Evolutionary conservation across 1,284 basidiomycete genomes (phyloP), one percentile per base, ranked within the genome.

Genomic region (Pyrrhoderma lamaoense): DNA sequence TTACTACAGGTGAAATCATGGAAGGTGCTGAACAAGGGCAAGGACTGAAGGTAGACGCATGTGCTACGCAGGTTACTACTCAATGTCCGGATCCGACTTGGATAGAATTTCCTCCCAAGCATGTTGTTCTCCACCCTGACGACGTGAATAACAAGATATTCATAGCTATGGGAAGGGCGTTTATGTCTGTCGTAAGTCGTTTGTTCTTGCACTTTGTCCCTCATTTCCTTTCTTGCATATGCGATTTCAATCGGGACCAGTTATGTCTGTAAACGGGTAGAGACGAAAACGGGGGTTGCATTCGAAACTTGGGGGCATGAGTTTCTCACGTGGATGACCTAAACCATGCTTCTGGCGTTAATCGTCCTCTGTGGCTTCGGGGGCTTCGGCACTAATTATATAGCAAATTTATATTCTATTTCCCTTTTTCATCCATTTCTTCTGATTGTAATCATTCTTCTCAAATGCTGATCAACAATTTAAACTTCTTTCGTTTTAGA

Each of bases 71-170:
- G n/a, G 39, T n/a, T n/a, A n/a, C 34, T 45, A 52, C 25, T 13
- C 42, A 39, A n/a, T n/a, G 57, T 48, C 4, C 38, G 38, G n/a
- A 16, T 16, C n/a, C 38, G 38, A 18, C 16, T 40, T 54, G 58
- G 34, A 67, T 65, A 51, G 56, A 64, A n/a, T 85, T 85, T 57
- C 83, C 81, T 3, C 75, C 80, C 0, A 72, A 73, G 7, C 66
- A 78, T 58, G 72, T 85, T 63, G 72, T 80, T 54, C 73, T 87
- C 14, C 84, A 87, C 58, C 75, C 79, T 2, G 85, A 87, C 55
- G 85, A 88, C 65, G 77, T 79, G 16, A 71, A 62, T 51, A 83
- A 72, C 63, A 85, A 81, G 63, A 79, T 84, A 51, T 80, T 87
- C 57, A 70, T 80, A 47, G 82, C 84, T 40, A 78, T 87, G 57